phyloP scores from a whole-genome alignment of 2,329 filamentous ascomycete genomes.

The Hymenoscyphus fructigenus region DNA sequence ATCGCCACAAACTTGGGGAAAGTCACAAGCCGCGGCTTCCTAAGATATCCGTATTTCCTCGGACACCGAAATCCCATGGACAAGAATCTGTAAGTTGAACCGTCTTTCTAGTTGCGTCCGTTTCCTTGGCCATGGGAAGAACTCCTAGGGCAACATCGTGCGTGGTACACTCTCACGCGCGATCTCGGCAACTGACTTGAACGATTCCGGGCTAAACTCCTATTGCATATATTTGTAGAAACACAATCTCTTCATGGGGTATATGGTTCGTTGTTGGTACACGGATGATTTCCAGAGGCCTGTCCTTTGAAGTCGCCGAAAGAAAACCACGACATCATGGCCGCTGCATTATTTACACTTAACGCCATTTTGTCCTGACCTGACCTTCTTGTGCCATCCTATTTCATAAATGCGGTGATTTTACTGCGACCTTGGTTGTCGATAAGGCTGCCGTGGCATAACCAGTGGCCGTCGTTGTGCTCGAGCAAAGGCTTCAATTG shows the following conservation, averaged over 20 bases:
- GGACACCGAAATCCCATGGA: too few relatives aligned
- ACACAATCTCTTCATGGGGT: background rate
- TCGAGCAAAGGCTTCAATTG: constrained; percentile 72
- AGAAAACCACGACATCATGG: background rate
- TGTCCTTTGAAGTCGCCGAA: background rate
- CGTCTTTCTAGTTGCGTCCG: background rate
- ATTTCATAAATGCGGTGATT: background rate
- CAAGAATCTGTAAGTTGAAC: too few relatives aligned
- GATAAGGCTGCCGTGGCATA: constrained; percentile 39
- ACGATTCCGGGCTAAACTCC: background rate
- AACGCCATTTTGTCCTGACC: background rate
- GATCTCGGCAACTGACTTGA: background rate
- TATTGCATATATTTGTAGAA: background rate
- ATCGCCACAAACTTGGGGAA: too few relatives aligned
- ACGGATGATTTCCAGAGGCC: background rate
- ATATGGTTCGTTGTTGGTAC: constrained; percentile 4
- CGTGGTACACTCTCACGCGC: background rate
- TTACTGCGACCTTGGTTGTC: constrained; percentile 18
- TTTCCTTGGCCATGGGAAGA: background rate
- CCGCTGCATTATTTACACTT: constrained; percentile 4
- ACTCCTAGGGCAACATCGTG: background rate
- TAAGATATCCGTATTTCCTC: too few relatives aligned
- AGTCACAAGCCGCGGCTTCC: too few relatives aligned
- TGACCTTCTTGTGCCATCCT: background rate
- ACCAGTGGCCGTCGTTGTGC: constrained; percentile 75